Evolutionary conservation across 257 asterid species (phyloP).

Genomic region (Primulina tabacum): DNA sequence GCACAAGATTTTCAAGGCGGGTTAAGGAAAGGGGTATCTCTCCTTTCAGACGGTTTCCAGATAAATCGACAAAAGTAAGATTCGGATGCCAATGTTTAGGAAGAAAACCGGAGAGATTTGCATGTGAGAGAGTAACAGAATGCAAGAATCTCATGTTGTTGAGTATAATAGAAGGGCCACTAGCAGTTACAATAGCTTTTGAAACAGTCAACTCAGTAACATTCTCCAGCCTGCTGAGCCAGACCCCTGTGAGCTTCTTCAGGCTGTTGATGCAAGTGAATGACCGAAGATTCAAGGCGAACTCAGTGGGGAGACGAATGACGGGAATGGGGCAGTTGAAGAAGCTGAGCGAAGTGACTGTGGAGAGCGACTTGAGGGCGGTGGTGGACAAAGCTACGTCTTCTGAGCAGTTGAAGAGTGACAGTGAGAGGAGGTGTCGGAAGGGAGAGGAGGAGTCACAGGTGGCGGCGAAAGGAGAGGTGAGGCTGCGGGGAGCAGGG

Average conservation of each 20-base stretch:
- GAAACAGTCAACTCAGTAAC: slow-evolving; percentile 61
- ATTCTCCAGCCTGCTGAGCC: slow-evolving; percentile 58
- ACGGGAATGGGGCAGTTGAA: slow-evolving; percentile 73
- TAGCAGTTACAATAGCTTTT: slow-evolving; percentile 42
- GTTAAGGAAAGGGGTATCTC: slow-evolving; percentile 61
- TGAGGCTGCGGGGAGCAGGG: slow-evolving; percentile 58
- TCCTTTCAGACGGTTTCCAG: slow-evolving; percentile 58
- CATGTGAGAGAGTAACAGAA: slow-evolving; percentile 53
- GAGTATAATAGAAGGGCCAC: slow-evolving; percentile 64
- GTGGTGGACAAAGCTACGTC: slow-evolving; percentile 60
- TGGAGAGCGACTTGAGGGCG: slow-evolving; percentile 73
- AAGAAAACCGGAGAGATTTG: slow-evolving; percentile 64
- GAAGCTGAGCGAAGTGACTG: slow-evolving; percentile 58
- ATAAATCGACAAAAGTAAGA: slow-evolving; percentile 66
- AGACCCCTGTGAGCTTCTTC: slow-evolving; percentile 63
- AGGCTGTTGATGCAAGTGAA: slow-evolving; percentile 77
- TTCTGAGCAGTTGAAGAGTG: slow-evolving; percentile 76
- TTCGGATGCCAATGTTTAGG: slow-evolving; percentile 73
- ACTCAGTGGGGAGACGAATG: slow-evolving; percentile 63
- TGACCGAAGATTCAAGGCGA: slow-evolving; percentile 50
- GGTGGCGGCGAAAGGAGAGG: slow-evolving; percentile 44
- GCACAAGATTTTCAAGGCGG: slow-evolving; percentile 50
- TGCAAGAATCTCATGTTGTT: slow-evolving; percentile 40
- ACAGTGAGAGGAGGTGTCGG: slow-evolving; percentile 79
- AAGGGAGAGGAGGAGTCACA: slow-evolving; percentile 75